phyloP scores from a whole-genome alignment of 2,329 filamentous ascomycete genomes.

The Orbilia quercus region DNA sequence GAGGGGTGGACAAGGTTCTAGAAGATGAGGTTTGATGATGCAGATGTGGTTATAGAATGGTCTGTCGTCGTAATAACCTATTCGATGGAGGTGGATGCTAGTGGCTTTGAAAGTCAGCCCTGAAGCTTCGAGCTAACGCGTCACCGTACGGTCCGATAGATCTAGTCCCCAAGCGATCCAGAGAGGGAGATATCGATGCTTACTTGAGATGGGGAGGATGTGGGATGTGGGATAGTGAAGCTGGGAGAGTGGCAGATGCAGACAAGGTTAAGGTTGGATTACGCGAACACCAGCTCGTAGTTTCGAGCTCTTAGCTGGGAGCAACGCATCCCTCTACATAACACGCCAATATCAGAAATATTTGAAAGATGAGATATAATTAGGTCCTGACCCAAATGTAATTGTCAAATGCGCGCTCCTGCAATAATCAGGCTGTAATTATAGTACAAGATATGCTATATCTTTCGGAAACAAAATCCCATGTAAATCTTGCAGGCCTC shows the following conservation, averaged over 20 bases:
- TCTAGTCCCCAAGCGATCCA: background rate
- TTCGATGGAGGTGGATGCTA: conserved; percentile 1
- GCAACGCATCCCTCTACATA: conserved; percentile 25
- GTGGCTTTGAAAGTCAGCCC: conserved; percentile 12
- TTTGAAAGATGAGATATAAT: background rate
- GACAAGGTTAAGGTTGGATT: conserved; percentile 52
- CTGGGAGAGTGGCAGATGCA: conserved; percentile 8
- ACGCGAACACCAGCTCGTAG: conserved; percentile 48
- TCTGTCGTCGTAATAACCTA: conserved; percentile 9
- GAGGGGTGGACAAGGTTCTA: conserved; percentile 3
- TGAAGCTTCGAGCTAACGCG: background rate
- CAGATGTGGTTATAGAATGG: conserved; percentile 5
- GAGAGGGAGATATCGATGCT: background rate
- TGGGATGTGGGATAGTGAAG: conserved; percentile 13
- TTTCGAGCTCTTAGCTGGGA: conserved; percentile 17
- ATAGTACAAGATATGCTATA: conserved; percentile 20
- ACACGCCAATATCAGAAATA: background rate
- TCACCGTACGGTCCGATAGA: background rate
- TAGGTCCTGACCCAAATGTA: background rate
- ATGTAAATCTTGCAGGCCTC: conserved; percentile 70
- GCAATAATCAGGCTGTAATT: background rate
- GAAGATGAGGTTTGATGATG: background rate
- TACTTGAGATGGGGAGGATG: conserved; percentile 24
- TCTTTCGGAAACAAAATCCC: conserved; percentile 55
- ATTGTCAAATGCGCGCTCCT: conserved; percentile 9